Base-by-base conservation (phyloP, 495 filamentous ascomycete genomes). In the Coniosporium apollinis region DNA sequence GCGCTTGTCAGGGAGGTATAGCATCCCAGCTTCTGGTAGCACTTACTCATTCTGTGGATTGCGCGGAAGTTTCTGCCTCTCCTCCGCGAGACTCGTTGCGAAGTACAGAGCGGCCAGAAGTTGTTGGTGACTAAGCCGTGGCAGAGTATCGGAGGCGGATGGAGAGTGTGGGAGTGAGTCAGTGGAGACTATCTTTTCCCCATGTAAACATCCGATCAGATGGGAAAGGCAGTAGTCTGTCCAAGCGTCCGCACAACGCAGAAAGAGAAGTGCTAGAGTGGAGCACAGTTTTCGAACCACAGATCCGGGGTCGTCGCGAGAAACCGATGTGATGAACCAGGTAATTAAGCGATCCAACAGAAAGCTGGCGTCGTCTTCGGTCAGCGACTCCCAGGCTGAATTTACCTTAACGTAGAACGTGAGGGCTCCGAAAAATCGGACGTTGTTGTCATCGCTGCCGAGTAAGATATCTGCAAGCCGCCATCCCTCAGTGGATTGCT, bases 391-490 rank as follows among this genome's bases (percentile, higher is more conserved):
- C 81, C 70, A 80, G 50, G 87, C 79, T 22, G 70, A 67, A 44
- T 94, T 94, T 33, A 94, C 64, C 58, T 94, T 94, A 31, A 94
- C 76, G 11, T 77, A 89, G 47, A 93, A 82, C 0, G 86, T 94
- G 41, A 92, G 64, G 20, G 87, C 89, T n/a, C 80, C 89, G 52
- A 85, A 94, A 61, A 94, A 97, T 26, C 79, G 73, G 47, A 85
- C 72, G 33, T 84, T 72, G 19, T 76, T 66, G 45, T 74, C 70
- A 2, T 66, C 58, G 41, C 66, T 71, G 20, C 58, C 49, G 14
- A 93, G 58, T 9, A 96, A 65, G 13, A 65, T 67, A 47, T 85
- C 70, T 6, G 82, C 85, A 11, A 96, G 63, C 37, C 79, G 66
- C 87, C 86, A 96, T 34, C 84, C 89, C 47, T 81, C 61, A 0